Conservation (phyloP, 768 basidiomycete genomes). For the Podaxis sp. region DNA sequence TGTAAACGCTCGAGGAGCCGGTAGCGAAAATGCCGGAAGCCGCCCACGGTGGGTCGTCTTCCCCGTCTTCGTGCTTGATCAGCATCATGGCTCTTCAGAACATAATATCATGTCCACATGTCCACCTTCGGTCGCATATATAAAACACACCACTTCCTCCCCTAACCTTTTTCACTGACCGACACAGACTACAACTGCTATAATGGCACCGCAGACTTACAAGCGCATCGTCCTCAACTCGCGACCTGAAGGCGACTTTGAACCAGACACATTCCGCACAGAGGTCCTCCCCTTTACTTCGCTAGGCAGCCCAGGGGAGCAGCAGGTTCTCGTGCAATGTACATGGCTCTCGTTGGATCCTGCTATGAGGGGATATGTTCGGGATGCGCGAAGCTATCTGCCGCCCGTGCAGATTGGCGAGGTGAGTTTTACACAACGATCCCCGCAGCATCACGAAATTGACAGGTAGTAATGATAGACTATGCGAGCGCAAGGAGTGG, state of each 20-base stretch:
- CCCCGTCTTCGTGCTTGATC: background rate
- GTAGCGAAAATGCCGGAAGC: background rate
- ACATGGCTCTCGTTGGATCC: slow-evolving; percentile 83
- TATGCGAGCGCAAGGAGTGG: slow-evolving; percentile 72
- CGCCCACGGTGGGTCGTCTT: background rate
- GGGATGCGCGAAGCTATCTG: slow-evolving; percentile 66
- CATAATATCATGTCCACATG: background rate
- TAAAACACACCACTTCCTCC: background rate
- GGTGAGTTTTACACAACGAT: slow-evolving; percentile 19
- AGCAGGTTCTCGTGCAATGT: slow-evolving; percentile 69
- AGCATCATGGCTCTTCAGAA: background rate
- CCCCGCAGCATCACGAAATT: background rate
- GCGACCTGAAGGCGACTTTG: slow-evolving; percentile 65
- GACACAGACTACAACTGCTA: background rate
- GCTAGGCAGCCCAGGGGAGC: slow-evolving; percentile 42
- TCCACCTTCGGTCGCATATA: background rate
- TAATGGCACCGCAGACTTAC: slow-evolving; percentile 31
- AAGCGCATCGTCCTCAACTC: slow-evolving; percentile 73
- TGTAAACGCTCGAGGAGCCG: background rate
- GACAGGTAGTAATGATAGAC: slow-evolving; percentile 26
- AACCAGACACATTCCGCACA: slow-evolving; percentile 67
- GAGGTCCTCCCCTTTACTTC: slow-evolving; percentile 47
- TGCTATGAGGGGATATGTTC: slow-evolving; percentile 83
- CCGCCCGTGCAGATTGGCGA: slow-evolving; percentile 71
- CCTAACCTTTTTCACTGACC: background rate